Evolutionary conservation across 139 green algal genomes (phyloP).

Genomic region (Pseudopediastrum boryanum): DNA sequence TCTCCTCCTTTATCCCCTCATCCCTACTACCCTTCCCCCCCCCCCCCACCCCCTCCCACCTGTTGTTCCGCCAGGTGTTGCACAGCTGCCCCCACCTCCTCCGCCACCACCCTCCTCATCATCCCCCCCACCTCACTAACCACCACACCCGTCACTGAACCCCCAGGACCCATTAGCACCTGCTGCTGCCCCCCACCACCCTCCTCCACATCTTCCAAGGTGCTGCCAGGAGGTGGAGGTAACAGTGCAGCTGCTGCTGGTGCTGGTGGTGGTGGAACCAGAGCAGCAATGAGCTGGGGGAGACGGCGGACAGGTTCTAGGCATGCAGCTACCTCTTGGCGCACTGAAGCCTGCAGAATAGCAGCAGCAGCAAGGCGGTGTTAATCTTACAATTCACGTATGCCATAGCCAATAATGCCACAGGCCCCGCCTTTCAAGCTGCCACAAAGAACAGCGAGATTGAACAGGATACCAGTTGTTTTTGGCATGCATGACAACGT

Average conservation of each 20-base stretch:
- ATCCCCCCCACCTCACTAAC: constrained; percentile 9
- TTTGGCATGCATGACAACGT: too few species aligned
- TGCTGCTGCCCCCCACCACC: constrained; percentile 11
- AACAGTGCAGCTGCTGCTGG: constrained; percentile 5
- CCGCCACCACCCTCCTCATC: constrained; percentile 29
- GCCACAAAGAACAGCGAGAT: too few species aligned
- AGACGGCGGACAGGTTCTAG: constrained; percentile 41
- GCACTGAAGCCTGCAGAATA: constrained; percentile 48
- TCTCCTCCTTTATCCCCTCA: too few species aligned
- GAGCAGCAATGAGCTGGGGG: constrained; percentile 49
- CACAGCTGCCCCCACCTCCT: constrained; percentile 42
- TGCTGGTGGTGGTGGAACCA: constrained; percentile 26
- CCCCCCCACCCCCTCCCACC: too few species aligned
- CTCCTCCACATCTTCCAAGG: constrained; percentile 1
- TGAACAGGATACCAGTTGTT: too few species aligned
- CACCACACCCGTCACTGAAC: background rate
- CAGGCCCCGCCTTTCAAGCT: too few species aligned
- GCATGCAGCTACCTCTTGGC: constrained; percentile 48
- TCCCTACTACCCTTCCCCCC: too few species aligned
- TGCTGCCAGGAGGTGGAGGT: background rate
- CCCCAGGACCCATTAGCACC: background rate
- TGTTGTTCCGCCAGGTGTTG: constrained; percentile 31
- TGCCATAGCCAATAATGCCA: too few species aligned
- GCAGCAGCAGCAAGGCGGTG: too few species aligned
- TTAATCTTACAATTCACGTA: too few species aligned